Conservation (phyloP, 331 rosid species). For the Acacia concinna region DNA sequence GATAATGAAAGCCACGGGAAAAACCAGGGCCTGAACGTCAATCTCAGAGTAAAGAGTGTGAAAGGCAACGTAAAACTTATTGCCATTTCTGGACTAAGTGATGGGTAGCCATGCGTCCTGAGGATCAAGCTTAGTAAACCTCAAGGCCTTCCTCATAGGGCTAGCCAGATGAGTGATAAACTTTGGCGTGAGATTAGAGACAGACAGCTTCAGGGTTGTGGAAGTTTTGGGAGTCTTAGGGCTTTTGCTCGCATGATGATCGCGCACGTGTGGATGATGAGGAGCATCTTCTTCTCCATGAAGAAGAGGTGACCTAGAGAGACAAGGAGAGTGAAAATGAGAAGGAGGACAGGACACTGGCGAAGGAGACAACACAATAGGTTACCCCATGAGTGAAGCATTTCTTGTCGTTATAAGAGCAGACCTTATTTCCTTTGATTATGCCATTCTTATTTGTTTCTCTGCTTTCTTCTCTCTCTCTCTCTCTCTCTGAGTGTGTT, state of each 20-base stretch:
- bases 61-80: conserved; percentile 74
- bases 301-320: conserved; percentile 81
- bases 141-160: conserved; percentile 72
- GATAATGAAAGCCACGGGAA: conserved; percentile 76
- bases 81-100: conserved; percentile 83
- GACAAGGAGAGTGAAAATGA: conserved; percentile 75
- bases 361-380: conserved; percentile 42
- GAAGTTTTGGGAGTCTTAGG: conserved; percentile 62
- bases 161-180: conserved; percentile 77
- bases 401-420: conserved; percentile 76
- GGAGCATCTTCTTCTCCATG: conserved; percentile 20
- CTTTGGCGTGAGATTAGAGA: conserved; percentile 59
- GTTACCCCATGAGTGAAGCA: conserved; percentile 37
- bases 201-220: conserved; percentile 45
- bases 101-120: conserved; percentile 92
- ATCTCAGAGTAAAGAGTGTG: conserved; percentile 83
- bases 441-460: conserved; percentile 29
- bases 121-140: conserved; percentile 73
- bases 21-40: conserved; percentile 80
- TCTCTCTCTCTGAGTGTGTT: too few species aligned
- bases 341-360: conserved; percentile 87
- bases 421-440: conserved; percentile 61
- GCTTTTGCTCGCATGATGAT: conserved; percentile 16
- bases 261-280: not conserved
- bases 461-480: not conserved